Base-by-base conservation (phyloP, 177 flowering plant genomes). In the Tripterygium wilfordii region DNA sequence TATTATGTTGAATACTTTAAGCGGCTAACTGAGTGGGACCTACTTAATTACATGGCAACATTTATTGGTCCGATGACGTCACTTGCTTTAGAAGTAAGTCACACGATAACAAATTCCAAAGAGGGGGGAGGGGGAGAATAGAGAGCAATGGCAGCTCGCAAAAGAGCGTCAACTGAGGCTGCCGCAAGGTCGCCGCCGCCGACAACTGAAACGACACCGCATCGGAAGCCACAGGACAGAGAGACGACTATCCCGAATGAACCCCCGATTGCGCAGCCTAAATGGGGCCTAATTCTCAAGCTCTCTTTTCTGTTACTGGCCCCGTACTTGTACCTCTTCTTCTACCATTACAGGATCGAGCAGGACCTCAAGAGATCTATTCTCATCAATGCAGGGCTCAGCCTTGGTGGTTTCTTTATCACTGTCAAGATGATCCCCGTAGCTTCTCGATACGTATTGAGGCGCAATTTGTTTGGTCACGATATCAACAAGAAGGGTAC, bases 401-500 rank as follows among this genome's bases (percentile, higher is more conserved):
- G 98, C 66, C 28, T 66, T 22, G 66, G 61, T n/a, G 98, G 96
- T 1, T 91, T 83, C 58, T 49, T 82, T 15, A 49, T 69, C 14
- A 78, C 83, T 20, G 48, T 78, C 0, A 28, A 33, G 37, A 26
- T 83, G 80, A 88, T 91, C 21, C 98, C 98, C 0, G 90, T 91
- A 10, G 90, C 94, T 7, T 72, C 96, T 1, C 63, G 60, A 42
- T 88, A 78, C 55, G 79, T 88, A 5, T 41, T 76, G 40, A 68
- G 80, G 53, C 72, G 95, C 14, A 78, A 73, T 66, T 42, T 91
- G 41, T 88, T 77, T 51, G 96, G 96, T 3, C 82, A 62, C 33
- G 96, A 91, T 44, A 91, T 91, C 49, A 91, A 91, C 60, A 91
- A 91, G 78, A 78, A 66, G 54, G 98, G 96, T 4, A 82, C 96